phyloP scores from a whole-genome alignment of 2,329 filamentous ascomycete genomes.

The Helotiales sp. region DNA sequence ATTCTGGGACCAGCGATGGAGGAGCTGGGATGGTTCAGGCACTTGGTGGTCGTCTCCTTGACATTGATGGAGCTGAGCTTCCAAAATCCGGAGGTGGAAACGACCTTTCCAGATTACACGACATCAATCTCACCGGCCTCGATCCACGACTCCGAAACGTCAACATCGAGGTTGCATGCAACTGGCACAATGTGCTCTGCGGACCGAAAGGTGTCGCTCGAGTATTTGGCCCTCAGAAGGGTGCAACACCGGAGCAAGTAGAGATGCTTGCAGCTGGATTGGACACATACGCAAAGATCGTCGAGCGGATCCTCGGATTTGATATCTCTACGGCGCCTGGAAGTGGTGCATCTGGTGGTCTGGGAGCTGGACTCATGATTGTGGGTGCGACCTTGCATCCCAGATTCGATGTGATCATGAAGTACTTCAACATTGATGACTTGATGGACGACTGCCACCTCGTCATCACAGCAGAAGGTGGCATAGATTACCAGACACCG shows the following conservation, averaged over 20 bases:
- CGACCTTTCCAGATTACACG: not conserved
- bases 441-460: not conserved
- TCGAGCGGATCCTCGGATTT: not conserved
- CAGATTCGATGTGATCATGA: conserved; percentile 5
- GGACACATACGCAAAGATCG: not conserved
- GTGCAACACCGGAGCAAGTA: not conserved
- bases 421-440: conserved; percentile 1
- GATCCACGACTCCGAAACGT: not conserved
- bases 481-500: conserved; percentile 1
- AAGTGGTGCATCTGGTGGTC: not conserved
- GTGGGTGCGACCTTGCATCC: conserved; percentile 2
- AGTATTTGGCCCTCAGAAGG: conserved; percentile 2
- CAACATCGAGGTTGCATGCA: conserved; percentile 4
- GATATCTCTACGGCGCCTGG: not conserved
- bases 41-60: not conserved
- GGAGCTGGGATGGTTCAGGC: conserved; percentile 4
- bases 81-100: not conserved
- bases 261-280: not conserved
- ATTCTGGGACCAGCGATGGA: conserved; percentile 1
- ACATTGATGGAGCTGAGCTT: not conserved
- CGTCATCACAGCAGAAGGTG: conserved; percentile 1
- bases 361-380: conserved; percentile 1
- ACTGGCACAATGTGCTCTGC: conserved; percentile 1
- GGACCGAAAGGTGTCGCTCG: conserved; percentile 2
- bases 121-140: not conserved